These are phyloP conservation scores for Pouteria glomerata DNA, from an alignment of 148 eudicot genomes.

Conservation along the genomic window DNA sequence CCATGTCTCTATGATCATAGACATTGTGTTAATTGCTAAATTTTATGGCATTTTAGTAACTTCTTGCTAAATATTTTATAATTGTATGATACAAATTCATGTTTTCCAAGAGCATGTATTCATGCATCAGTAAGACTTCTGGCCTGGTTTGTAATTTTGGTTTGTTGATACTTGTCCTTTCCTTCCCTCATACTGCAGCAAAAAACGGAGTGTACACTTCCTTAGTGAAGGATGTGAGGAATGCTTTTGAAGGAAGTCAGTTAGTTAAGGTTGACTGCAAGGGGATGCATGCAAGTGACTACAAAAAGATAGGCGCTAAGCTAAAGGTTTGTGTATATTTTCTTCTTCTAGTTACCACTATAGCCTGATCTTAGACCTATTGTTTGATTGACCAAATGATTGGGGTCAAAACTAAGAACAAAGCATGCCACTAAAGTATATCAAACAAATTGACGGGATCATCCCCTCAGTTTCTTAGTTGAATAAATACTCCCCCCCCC, in stretches of 20 bases:
- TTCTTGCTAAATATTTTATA: not conserved
- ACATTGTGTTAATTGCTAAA: not conserved
- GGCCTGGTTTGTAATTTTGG: not conserved
- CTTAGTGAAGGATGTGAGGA: conserved; percentile 77
- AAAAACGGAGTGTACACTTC: conserved; percentile 78
- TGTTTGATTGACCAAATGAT: not conserved
- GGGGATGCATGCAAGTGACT: conserved; percentile 85
- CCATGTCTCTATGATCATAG: not conserved
- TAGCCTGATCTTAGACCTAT: not conserved
- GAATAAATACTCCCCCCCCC: too few species aligned
- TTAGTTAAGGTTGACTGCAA: conserved; percentile 77
- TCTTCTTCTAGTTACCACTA: not conserved
- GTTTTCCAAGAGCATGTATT: not conserved
- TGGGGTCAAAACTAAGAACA: not conserved
- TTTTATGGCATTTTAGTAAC: not conserved
- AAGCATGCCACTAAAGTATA: not conserved
- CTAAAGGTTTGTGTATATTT: conserved; percentile 50
- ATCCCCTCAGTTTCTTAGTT: too few species aligned
- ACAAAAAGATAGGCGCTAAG: conserved; percentile 91
- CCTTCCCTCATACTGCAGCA: conserved; percentile 33
- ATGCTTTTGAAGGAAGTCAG: conserved; percentile 80
- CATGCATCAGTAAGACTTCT: not conserved
- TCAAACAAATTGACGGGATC: not conserved
- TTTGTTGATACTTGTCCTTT: not conserved
- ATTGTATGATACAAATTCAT: not conserved